Percentiles rank a stretch among this genome's conserved stretches.
These are phyloP conservation scores for Orbilia oligospora DNA, from an alignment of 2,329 filamentous ascomycete species.

Conservation along the genomic window DNA sequence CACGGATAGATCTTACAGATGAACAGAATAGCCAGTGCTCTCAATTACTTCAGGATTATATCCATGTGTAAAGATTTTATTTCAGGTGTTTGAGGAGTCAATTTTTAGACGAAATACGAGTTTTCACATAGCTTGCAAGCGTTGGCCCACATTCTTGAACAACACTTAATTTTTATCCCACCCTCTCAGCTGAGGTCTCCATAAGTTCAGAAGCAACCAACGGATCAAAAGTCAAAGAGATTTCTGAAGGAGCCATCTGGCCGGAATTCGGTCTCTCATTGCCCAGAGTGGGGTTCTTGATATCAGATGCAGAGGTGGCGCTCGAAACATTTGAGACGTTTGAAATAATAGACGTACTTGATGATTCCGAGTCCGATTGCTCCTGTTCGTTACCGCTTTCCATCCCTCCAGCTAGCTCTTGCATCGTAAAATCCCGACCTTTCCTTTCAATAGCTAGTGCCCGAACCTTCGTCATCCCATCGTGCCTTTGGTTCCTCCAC, in stretches of 20 bases:
- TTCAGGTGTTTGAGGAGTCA: constrained; percentile 3
- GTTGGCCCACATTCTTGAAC: not conserved
- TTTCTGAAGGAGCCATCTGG: not conserved
- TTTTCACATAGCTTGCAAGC: not conserved
- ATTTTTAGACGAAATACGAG: not conserved
- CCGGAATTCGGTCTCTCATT: not conserved
- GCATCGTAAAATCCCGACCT: constrained; percentile 38
- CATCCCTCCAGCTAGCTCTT: constrained; percentile 6
- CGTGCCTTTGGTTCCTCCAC: constrained; percentile 30
- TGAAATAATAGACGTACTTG: constrained; percentile 8
- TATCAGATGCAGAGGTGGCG: not conserved
- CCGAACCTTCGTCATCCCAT: constrained; percentile 28
- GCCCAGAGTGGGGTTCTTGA: not conserved
- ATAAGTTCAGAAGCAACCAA: not conserved
- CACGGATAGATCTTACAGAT: constrained; percentile 48
- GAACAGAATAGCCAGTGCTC: not conserved
- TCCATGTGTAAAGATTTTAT: not conserved
- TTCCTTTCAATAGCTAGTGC: constrained; percentile 35
- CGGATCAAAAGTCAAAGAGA: not conserved
- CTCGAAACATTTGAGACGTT: not conserved
- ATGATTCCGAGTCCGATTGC: constrained; percentile 34
- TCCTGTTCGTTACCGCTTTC: constrained; percentile 12
- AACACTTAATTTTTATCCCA: not conserved
- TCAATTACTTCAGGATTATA: not conserved
- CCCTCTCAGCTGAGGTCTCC: not conserved